Evolutionary conservation across 306 rosid genomes (phyloP).

Genomic region (Echinosophora koreensis): DNA sequence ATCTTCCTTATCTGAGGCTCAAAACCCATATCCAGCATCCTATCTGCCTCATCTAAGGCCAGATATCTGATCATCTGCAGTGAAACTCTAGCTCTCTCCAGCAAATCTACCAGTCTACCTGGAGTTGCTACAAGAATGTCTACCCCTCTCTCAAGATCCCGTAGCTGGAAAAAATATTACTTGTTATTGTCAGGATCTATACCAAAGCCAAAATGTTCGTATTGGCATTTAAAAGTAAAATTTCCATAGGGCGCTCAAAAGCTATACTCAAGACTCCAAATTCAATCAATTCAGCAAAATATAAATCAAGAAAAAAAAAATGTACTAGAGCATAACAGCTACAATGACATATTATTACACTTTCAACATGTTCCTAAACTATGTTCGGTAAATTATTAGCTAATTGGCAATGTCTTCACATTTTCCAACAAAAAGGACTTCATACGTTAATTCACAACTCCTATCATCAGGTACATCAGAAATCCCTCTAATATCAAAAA

Average conservation of each 20-base stretch:
- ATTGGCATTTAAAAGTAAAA: background rate
- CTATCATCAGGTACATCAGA: background rate
- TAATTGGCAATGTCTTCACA: background rate
- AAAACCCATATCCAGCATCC: conserved; percentile 90
- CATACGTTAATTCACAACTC: background rate
- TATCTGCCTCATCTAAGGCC: conserved; percentile 82
- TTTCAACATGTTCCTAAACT: background rate
- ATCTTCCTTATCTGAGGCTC: conserved; percentile 85
- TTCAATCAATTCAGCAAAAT: conserved; percentile 2
- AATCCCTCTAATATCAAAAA: background rate
- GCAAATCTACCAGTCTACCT: conserved; percentile 87
- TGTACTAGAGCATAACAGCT: background rate
- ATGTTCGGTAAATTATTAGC: background rate
- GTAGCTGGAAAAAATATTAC: conserved; percentile 58
- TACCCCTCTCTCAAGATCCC: conserved; percentile 86
- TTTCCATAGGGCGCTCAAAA: background rate
- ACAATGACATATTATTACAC: background rate
- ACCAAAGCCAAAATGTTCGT: background rate
- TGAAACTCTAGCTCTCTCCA: conserved; percentile 85
- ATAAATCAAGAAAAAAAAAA: background rate
- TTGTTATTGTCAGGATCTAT: conserved; percentile 43
- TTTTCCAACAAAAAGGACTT: background rate
- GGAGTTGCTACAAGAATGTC: conserved; percentile 93
- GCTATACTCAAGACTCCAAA: conserved; percentile 1
- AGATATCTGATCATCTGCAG: conserved; percentile 76